A percentile compares a stretch with the other conserved stretches of the same genome.
These are phyloP conservation scores for Anisogramma anomala DNA, from an alignment of 2,329 filamentous ascomycete species.

Conservation along the genomic window DNA sequence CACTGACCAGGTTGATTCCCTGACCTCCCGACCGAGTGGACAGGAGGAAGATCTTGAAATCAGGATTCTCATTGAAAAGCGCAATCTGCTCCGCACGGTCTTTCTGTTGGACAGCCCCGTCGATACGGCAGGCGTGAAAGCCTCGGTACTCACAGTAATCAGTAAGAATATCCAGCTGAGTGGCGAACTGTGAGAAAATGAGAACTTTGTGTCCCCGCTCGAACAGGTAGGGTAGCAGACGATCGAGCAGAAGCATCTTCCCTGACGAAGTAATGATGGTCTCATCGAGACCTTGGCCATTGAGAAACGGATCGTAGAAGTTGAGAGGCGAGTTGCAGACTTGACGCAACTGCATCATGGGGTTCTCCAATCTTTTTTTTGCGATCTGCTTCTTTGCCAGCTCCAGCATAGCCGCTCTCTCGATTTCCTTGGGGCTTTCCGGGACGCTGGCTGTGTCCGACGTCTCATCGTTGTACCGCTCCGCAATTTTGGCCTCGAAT, in stretches of 20 bases:
- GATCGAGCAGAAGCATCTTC: constrained; percentile 91
- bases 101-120: constrained; percentile 70
- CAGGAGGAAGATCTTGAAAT: constrained; percentile 69
- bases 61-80: constrained; percentile 55
- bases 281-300: constrained; percentile 57
- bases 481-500: constrained; percentile 68
- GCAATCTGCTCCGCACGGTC: constrained; percentile 60
- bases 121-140: constrained; percentile 82
- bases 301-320: constrained; percentile 81
- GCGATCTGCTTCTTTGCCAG: constrained; percentile 80
- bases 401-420: constrained; percentile 57
- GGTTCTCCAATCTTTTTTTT: constrained; percentile 85
- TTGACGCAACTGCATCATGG: constrained; percentile 79
- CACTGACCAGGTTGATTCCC: constrained; percentile 85
- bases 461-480: constrained; percentile 39
- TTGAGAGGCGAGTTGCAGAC: constrained; percentile 93
- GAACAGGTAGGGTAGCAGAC: constrained; percentile 68
- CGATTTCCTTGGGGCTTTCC: constrained; percentile 46
- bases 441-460: constrained; percentile 24
- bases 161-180: constrained; percentile 79
- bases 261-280: constrained; percentile 76
- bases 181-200: constrained; percentile 95
- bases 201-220: constrained; percentile 73
- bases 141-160: constrained; percentile 69
- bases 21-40: constrained; percentile 88